phyloP scores from a whole-genome alignment of 352 stramenopile species.

The Globisporangium spiculum region DNA sequence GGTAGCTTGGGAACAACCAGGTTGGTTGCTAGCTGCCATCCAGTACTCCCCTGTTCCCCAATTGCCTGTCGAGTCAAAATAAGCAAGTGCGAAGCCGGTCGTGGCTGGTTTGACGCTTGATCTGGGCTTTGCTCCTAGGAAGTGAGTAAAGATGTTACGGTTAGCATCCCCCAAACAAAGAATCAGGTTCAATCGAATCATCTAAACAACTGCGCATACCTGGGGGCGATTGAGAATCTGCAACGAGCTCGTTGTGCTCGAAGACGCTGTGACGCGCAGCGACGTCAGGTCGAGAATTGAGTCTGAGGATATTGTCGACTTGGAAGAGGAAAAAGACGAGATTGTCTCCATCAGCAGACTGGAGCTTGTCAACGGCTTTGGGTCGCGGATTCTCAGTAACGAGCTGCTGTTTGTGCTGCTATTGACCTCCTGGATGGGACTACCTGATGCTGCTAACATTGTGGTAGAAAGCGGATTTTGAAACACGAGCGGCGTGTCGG shows the following conservation, averaged over 20 bases:
- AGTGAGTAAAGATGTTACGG: neutral
- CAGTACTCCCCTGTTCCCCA: slow-evolving; percentile 2
- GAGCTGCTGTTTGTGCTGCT: neutral
- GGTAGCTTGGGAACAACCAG: slow-evolving; percentile 29
- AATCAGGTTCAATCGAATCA: too few species aligned
- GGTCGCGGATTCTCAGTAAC: neutral
- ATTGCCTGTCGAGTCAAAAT: slow-evolving; percentile 16
- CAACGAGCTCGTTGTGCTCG: slow-evolving; percentile 27
- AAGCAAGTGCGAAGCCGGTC: slow-evolving; percentile 26
- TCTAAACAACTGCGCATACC: neutral
- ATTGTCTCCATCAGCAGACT: neutral
- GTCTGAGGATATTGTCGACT: neutral
- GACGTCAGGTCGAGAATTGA: slow-evolving; percentile 38
- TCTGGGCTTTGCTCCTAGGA: slow-evolving; percentile 3
- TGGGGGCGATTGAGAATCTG: slow-evolving; percentile 28
- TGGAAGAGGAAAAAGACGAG: slow-evolving; percentile 4
- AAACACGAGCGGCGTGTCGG: slow-evolving; percentile 18
- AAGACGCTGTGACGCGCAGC: slow-evolving; percentile 30
- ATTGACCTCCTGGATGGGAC: neutral
- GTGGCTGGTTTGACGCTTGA: slow-evolving; percentile 3
- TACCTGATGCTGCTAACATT: neutral
- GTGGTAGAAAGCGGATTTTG: neutral
- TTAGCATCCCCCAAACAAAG: neutral
- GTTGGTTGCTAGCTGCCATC: slow-evolving; percentile 24
- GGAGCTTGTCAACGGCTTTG: neutral